These are phyloP conservation scores for Neodidymelliopsis sp. DNA, from an alignment of 2,329 filamentous ascomycete species.

Conservation along the genomic window DNA sequence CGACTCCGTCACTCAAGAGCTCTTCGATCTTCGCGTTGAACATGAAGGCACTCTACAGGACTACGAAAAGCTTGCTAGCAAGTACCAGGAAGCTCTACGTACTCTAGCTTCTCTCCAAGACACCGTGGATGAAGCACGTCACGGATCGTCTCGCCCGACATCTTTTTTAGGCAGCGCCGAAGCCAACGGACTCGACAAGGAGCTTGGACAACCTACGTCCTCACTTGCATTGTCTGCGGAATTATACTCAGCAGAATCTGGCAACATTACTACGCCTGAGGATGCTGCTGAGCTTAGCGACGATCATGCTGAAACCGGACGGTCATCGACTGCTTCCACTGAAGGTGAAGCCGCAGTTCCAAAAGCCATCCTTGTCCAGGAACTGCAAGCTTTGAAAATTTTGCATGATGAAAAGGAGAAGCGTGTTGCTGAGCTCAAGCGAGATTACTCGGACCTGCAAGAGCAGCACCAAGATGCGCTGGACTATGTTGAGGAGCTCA, in stretches of 20 bases:
- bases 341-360: conserved; percentile 23
- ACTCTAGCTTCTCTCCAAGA: conserved; percentile 87
- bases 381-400: conserved; percentile 74
- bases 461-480: conserved; percentile 81
- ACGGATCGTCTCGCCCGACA: conserved; percentile 67
- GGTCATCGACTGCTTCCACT: conserved; percentile 30
- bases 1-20: conserved; percentile 87
- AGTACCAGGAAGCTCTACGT: conserved; percentile 89
- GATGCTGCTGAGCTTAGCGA: conserved; percentile 64
- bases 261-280: conserved; percentile 40
- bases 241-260: conserved; percentile 83
- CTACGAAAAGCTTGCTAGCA: conserved; percentile 80
- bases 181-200: conserved; percentile 71
- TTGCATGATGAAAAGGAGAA: conserved; percentile 79
- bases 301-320: conserved; percentile 62
- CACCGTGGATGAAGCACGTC: conserved; percentile 78
- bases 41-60: conserved; percentile 86
- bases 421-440: conserved; percentile 73
- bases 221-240: conserved; percentile 94
- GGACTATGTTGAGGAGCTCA: conserved; percentile 88
- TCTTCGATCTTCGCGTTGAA: conserved; percentile 87
- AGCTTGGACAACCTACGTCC: conserved; percentile 73
- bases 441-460: conserved; percentile 84
- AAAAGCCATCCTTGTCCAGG: conserved; percentile 52
- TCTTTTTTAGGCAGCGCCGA: conserved; percentile 86